Evolutionary conservation across 176 grass and related monocot genomes (phyloP).

Genomic region (Phragmites australis): DNA sequence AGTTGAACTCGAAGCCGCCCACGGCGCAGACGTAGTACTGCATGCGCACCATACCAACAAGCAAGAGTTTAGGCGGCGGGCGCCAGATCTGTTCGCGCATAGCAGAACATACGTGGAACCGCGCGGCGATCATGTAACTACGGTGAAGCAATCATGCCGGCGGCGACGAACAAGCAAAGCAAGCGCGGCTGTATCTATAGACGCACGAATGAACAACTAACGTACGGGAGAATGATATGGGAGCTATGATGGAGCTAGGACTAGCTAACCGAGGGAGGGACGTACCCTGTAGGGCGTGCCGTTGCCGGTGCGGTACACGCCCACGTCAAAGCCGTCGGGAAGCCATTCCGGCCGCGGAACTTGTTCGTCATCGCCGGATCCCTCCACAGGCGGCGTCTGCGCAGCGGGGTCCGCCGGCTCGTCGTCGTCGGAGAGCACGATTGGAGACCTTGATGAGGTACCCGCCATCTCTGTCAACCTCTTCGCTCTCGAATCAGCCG

Average conservation of each 20-base stretch:
- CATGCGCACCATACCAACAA: not conserved
- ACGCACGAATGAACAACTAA: no score
- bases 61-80: not conserved
- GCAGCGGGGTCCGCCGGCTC: not conserved
- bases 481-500: not conserved
- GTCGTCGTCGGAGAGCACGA: not conserved
- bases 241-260: no score
- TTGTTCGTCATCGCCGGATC: not conserved
- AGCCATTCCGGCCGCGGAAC: not conserved
- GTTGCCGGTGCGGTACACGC: not conserved
- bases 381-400: not conserved
- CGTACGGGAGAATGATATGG: no score
- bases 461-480: not conserved
- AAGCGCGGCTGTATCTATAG: no score
- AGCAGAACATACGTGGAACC: no score
- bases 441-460: not conserved
- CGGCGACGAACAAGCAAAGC: not conserved
- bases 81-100: no score
- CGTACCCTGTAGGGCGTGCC: no score
- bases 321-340: not conserved
- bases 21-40: not conserved
- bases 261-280: no score
- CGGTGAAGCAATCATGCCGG: no score
- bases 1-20: not conserved
- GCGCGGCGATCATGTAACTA: no score